Evolutionary conservation across 495 filamentous ascomycete genomes (phyloP), one percentile per base, ranked within the genome.

Genomic region (Xylaria venustula): DNA sequence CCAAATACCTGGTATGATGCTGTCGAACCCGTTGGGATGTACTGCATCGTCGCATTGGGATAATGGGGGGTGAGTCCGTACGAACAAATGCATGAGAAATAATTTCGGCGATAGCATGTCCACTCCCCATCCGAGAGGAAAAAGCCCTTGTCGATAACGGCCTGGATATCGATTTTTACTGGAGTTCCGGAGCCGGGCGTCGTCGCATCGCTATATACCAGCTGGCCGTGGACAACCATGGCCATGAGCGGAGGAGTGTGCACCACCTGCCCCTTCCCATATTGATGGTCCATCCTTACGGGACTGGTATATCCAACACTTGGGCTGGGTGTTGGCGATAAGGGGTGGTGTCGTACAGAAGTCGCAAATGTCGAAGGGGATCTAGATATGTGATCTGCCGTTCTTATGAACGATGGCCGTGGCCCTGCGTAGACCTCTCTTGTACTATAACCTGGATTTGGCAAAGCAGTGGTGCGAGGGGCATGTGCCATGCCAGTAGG

Each of bases 51-150:
- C 17, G 69, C 61, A 52, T 68, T 77, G 30, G 69, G 68, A 37
- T 70, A 72, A 47, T 69, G 75, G 20, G 74, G 79, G 23, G 83
- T 73, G 3, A 98, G 76, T 5, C 83, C 83, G 74, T 89, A 97
- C 0, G 87, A 90, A 73, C 92, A 96, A 26, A 87, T 83, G 48
- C 96, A 89, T 1, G 91, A 88, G 71, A 98, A 96, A 73, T 98
- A 98, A 73, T 98, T 98, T 40, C 93, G 82, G 50, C 93, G 82
- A 69, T 98, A 98, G 75, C 93, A 98, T 0, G 93, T 98, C 93
- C 93, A 98, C 60, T 94, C 90, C 14, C 84, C 81, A 57, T 97
- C 93, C 2, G 83, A 83, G 41, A 87, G 79, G 72, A 97, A 97
- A 77, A 96, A 96, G 1, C 93, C 93, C 68, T 96, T 95, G 68